Evolutionary conservation across 257 asterid genomes (phyloP).

Genomic region (Ocimum tenuiflorum): DNA sequence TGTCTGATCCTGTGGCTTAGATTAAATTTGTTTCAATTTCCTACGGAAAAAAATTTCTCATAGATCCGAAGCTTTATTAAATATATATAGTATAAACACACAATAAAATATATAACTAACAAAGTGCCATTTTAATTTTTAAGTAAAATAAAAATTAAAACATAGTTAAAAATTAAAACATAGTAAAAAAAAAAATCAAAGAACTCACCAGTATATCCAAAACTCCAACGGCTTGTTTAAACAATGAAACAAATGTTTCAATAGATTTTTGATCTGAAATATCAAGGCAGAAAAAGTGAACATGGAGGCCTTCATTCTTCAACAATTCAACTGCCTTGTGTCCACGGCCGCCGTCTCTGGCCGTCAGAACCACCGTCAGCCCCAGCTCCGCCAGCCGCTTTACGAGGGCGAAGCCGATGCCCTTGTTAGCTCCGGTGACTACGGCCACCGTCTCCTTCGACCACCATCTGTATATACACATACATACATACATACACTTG

Average conservation of each 20-base stretch:
- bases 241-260: constrained; percentile 43
- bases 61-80: too few species aligned
- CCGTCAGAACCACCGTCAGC: constrained; percentile 65
- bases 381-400: constrained; percentile 57
- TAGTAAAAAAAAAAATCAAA: background rate
- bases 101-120: too few species aligned
- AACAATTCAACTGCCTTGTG: constrained; percentile 40
- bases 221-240: constrained; percentile 38
- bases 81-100: too few species aligned
- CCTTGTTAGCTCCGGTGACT: constrained; percentile 75
- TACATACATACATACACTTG: background rate
- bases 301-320: constrained; percentile 30
- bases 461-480: constrained; percentile 57
- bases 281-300: constrained; percentile 56
- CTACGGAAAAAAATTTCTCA: too few species aligned
- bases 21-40: too few species aligned
- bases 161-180: background rate
- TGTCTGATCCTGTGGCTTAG: too few species aligned
- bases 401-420: constrained; percentile 61
- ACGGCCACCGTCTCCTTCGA: constrained; percentile 62
- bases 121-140: too few species aligned
- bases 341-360: constrained; percentile 53
- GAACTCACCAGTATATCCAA: constrained; percentile 58
- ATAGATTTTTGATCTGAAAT: constrained; percentile 48
- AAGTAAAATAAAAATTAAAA: background rate